A percentile compares a stretch with the other conserved stretches of the same genome.
phyloP scores from a whole-genome alignment of 140 eudicot genomes.

The Erigeron philadelphicus region DNA sequence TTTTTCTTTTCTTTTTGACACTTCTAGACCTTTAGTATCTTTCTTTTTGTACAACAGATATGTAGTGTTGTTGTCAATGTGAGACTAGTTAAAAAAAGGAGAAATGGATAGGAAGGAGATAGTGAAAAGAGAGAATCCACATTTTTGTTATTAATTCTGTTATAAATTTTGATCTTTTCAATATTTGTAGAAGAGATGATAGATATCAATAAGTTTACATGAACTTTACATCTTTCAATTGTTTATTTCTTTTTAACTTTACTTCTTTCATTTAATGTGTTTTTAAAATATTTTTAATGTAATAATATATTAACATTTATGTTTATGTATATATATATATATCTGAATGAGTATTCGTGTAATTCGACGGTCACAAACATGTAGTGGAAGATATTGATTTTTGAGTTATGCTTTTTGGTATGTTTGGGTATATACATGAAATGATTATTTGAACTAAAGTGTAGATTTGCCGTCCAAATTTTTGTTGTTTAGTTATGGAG shows the following conservation, averaged over 20 bases:
- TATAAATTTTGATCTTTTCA: constrained; percentile 11
- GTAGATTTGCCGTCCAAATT: too few relatives aligned
- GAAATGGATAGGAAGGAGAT: constrained; percentile 29
- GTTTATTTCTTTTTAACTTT: too few relatives aligned
- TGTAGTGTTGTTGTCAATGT: constrained; percentile 24
- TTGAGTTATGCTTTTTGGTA: too few relatives aligned
- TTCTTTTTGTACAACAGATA: constrained; percentile 9
- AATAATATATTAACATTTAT: too few relatives aligned
- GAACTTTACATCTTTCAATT: not conserved
- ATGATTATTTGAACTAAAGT: not conserved
- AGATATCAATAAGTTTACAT: not conserved
- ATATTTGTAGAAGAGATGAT: not conserved
- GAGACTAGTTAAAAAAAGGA: constrained; percentile 32
- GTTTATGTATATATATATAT: too few relatives aligned
- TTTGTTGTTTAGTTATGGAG: too few relatives aligned
- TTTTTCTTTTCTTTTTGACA: constrained; percentile 12
- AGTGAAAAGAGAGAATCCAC: constrained; percentile 21
- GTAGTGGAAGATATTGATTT: too few relatives aligned
- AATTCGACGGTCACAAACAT: too few relatives aligned
- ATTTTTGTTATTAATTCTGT: constrained; percentile 22
- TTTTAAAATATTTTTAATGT: too few relatives aligned
- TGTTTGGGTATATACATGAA: not conserved
- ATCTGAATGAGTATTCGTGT: too few relatives aligned
- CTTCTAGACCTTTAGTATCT: constrained; percentile 17
- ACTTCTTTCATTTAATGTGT: too few relatives aligned